These are phyloP conservation scores for Cyanophora paradoxa DNA, from an alignment of 78 protist species.

Conservation along the genomic window DNA sequence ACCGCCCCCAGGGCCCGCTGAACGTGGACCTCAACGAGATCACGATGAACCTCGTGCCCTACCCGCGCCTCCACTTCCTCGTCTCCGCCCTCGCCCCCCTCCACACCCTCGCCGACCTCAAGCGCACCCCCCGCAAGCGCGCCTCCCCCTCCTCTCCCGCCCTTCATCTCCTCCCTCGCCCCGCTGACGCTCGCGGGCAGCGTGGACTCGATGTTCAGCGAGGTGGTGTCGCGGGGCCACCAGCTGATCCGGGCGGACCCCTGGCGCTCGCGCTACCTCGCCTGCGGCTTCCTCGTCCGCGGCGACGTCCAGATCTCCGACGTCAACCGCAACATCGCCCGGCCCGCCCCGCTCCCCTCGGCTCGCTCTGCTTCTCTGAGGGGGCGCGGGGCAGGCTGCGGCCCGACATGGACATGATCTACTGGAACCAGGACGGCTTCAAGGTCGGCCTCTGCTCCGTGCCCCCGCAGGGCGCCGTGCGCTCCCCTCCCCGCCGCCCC, in stretches of 20 bases:
- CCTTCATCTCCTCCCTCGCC: background rate
- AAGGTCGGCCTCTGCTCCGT: slow-evolving; percentile 4
- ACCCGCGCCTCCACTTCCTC: slow-evolving; percentile 58
- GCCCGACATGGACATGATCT: background rate
- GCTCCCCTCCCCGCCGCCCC: background rate
- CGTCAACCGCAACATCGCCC: slow-evolving; percentile 40
- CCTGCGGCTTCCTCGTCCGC: slow-evolving; percentile 45
- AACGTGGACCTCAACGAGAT: slow-evolving; percentile 82
- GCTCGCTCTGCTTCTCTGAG: background rate
- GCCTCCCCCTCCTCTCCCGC: background rate
- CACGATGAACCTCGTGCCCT: slow-evolving; percentile 75
- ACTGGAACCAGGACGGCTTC: slow-evolving; percentile 27
- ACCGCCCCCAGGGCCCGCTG: slow-evolving; percentile 61
- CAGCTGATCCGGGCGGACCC: slow-evolving; percentile 43
- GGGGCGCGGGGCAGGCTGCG: background rate
- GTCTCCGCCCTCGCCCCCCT: slow-evolving; percentile 60
- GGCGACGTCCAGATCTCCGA: slow-evolving; percentile 58
- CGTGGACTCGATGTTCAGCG: slow-evolving; percentile 47
- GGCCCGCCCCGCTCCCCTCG: background rate
- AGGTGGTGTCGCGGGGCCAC: slow-evolving; percentile 24
- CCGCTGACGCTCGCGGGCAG: background rate
- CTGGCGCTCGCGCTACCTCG: slow-evolving; percentile 2
- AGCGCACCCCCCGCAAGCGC: background rate
- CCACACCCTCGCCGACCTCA: background rate
- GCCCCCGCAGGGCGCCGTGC: background rate